Conservation (phyloP, 192 early-diverging fungal genomes). For the Umbelopsis sp. region DNA sequence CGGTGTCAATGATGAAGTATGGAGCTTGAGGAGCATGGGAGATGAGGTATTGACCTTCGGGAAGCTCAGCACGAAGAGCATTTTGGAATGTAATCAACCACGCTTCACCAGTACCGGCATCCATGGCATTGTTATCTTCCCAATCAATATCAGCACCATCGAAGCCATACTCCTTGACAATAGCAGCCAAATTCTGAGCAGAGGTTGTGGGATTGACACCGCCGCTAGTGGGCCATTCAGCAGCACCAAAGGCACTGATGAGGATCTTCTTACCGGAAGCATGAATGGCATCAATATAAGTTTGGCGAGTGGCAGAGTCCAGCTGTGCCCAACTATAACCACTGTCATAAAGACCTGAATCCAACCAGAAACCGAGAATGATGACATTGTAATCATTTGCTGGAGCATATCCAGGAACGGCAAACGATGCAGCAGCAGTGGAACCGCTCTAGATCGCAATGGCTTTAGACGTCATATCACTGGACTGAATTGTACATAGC, state of each 20-base stretch:
- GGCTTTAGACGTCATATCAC: not conserved
- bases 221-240: slow-evolving; percentile 32
- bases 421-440: slow-evolving; percentile 25
- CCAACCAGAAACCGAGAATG: slow-evolving; percentile 41
- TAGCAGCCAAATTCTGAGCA: slow-evolving; percentile 37
- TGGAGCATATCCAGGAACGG: slow-evolving; percentile 32
- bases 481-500: not conserved
- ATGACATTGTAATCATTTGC: slow-evolving; percentile 44
- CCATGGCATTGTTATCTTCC: slow-evolving; percentile 45
- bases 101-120: slow-evolving; percentile 42
- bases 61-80: slow-evolving; percentile 31
- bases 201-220: slow-evolving; percentile 33
- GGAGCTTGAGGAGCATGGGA: slow-evolving; percentile 46
- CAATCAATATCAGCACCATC: slow-evolving; percentile 48
- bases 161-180: slow-evolving; percentile 39
- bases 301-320: slow-evolving; percentile 24
- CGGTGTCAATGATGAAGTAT: slow-evolving; percentile 37
- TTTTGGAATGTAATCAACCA: slow-evolving; percentile 42
- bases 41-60: slow-evolving; percentile 37
- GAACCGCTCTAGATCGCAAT: not conserved
- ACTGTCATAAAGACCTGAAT: slow-evolving; percentile 27
- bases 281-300: slow-evolving; percentile 33
- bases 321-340: slow-evolving; percentile 31
- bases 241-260: slow-evolving; percentile 39
- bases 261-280: slow-evolving; percentile 37